These are phyloP conservation scores for Termitomyces sp. DNA, from an alignment of 768 basidiomycete species.

Conservation along the genomic window DNA sequence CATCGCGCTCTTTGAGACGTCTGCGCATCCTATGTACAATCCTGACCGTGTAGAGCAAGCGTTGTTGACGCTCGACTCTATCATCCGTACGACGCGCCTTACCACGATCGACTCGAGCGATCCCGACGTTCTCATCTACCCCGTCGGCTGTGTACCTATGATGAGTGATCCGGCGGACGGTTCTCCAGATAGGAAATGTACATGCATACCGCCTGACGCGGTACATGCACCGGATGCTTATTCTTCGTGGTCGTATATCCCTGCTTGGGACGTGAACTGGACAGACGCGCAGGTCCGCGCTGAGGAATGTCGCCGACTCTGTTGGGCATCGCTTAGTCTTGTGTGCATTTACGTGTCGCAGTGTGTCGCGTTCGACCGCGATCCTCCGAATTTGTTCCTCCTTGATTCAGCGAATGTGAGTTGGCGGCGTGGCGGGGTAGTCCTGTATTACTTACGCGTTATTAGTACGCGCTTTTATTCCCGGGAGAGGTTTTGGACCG, in stretches of 20 bases:
- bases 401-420: constrained; percentile 65
- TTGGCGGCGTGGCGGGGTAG: constrained; percentile 8
- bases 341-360: constrained; percentile 65
- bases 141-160: constrained; percentile 44
- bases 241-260: constrained; percentile 41
- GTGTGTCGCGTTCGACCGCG: constrained; percentile 59
- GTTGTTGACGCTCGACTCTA: constrained; percentile 55
- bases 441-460: not conserved
- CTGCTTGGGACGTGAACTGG: constrained; percentile 64
- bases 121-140: constrained; percentile 45
- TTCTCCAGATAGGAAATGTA: constrained; percentile 33
- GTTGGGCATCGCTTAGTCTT: constrained; percentile 70
- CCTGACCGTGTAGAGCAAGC: constrained; percentile 48
- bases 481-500: constrained; percentile 68
- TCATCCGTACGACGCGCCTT: constrained; percentile 52
- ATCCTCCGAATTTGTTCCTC: constrained; percentile 52
- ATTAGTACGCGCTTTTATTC: constrained; percentile 61
- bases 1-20: constrained; percentile 72
- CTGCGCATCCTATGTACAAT: constrained; percentile 62
- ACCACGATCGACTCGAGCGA: constrained; percentile 55
- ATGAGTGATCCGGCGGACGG: constrained; percentile 28
- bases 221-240: constrained; percentile 30
- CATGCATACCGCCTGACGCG: constrained; percentile 37
- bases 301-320: constrained; percentile 71
- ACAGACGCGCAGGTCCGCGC: constrained; percentile 46